A percentile compares a stretch with the other conserved stretches of the same genome.
Evolutionary conservation across 2,329 filamentous ascomycete species (phyloP).

Genomic region (Thielaviopsis populi): DNA sequence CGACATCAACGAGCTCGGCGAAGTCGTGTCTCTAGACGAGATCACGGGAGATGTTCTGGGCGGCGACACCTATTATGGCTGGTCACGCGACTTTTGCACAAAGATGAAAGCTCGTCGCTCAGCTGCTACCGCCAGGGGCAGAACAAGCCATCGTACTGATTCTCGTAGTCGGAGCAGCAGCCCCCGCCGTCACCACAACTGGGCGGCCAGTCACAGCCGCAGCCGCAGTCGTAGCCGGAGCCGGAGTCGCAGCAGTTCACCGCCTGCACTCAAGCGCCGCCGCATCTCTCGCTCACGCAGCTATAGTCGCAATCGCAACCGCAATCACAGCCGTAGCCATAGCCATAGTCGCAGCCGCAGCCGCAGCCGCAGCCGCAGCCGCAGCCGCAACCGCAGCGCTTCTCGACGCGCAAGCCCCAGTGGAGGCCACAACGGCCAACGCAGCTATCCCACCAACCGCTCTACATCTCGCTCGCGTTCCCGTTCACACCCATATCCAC

Average conservation of each 20-base stretch:
- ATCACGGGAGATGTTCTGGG: slow-evolving; percentile 48
- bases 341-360: slow-evolving; percentile 21
- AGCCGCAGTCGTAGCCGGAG: slow-evolving; percentile 16
- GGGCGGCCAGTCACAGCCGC: slow-evolving; percentile 23
- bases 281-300: slow-evolving; percentile 7
- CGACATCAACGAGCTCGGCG: slow-evolving; percentile 65
- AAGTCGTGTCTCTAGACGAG: slow-evolving; percentile 49
- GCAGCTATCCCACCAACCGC: neutral
- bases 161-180: slow-evolving; percentile 22
- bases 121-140: slow-evolving; percentile 27
- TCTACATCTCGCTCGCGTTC: slow-evolving; percentile 19
- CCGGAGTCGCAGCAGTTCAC: neutral
- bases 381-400: slow-evolving; percentile 17
- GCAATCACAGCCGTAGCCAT: slow-evolving; percentile 15
- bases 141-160: slow-evolving; percentile 21
- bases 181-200: slow-evolving; percentile 19
- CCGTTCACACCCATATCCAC: slow-evolving; percentile 20
- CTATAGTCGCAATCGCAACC: neutral
- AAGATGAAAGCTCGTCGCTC: slow-evolving; percentile 47
- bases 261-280: slow-evolving; percentile 5
- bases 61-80: slow-evolving; percentile 73
- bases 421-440: neutral
- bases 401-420: neutral
- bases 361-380: slow-evolving; percentile 18
- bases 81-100: slow-evolving; percentile 66